Evolutionary conservation across 108 stramenopile species (phyloP), one percentile per base, ranked within the genome.

Genomic region (Conticribra guillardii): DNA sequence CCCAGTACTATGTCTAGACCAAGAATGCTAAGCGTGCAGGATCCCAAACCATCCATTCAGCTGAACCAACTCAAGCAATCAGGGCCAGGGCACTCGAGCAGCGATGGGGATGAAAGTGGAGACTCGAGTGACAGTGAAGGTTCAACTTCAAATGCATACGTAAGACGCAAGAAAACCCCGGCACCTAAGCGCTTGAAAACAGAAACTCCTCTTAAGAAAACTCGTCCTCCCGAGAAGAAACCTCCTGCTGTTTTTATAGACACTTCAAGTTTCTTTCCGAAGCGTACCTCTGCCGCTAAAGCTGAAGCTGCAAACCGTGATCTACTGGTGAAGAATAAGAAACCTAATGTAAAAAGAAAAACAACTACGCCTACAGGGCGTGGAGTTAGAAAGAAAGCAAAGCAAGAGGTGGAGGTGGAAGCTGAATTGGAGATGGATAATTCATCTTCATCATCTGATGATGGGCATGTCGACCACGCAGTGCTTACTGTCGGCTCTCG

Each of bases 111-210:
- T 33, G 47, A 75, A 47, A 59, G 44, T 55, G 60, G 46, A 24
- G 80, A 81, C 34, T 75, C 80, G 22, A 81, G 80, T 44, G 80
- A 81, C 47, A 59, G 74, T 28, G 80, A 76, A 22, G 44, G 37
- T n/a, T 61, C 50, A 14, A 54, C 31, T 41, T 57, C 68, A 23
- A 28, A 18, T 27, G 32, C 28, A 24, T 11, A 41, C 5, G n/a
- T n/a, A n/a, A 11, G 11, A 11, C 60, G 41, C 29, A 51, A 64
- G 23, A 14, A 19, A 28, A 32, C 22, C 17, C 52, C 52, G 3
- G 26, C 17, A 53, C 21, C 57, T 2, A 65, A 54, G 37, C 16
- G 24, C 32, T 15, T 7, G 29, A 64, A 63, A 30, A 4, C 22
- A 23, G 62, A 56, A 0, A 19, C 27, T 47, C 62, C 31, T 27